Base-by-base conservation (phyloP, 2,329 filamentous ascomycete species). In the Xylaria polymorpha region DNA sequence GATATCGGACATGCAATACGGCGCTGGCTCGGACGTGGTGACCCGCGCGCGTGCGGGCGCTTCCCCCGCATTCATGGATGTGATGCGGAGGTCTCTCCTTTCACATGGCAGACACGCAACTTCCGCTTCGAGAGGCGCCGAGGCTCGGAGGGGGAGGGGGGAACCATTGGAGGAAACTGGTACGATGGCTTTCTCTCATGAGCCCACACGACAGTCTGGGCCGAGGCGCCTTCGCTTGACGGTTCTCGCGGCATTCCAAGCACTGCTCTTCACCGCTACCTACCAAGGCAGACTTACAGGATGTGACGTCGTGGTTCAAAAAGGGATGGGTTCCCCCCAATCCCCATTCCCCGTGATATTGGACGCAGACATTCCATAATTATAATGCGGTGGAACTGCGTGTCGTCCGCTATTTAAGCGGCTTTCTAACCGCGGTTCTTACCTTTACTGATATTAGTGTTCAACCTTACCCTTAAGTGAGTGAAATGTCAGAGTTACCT, bases 111-210 rank as follows among this genome's bases (percentile, higher is more conserved):
- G 35, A 37, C 35, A 46, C 37, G 20, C 29, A 35, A 29, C 32
- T 25, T 60, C 61, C 48, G 41, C 41, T 60, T 61, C 20, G 43
- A 56, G 43, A n/a, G 53, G 44, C 1, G 12, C 32, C 35, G 14
- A 4, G 10, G 12, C 15, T 29, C n/a, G 25, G 25, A 2, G 4
- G 25, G 7, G 51, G 10, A 20, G 44, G 2, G 22, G 44, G 35
- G 29, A 25, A 10, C 60, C 29, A 29, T 46, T 60, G 43, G 5
- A 60, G 41, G 48, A 61, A 61, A 64, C 20, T 56, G 41, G 20
- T 35, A 39, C 25, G 22, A 25, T 5, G 7, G 29, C 55, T 35
- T 7, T 12, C 37, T 22, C 12, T n/a, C 43, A 35, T 18, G 51
- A 29, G 25, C 46, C 51, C 41, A 39, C 41, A 39, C n/a, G 32